Base-by-base conservation (phyloP, 1,284 basidiomycete species). In the Vanrija sp. region DNA sequence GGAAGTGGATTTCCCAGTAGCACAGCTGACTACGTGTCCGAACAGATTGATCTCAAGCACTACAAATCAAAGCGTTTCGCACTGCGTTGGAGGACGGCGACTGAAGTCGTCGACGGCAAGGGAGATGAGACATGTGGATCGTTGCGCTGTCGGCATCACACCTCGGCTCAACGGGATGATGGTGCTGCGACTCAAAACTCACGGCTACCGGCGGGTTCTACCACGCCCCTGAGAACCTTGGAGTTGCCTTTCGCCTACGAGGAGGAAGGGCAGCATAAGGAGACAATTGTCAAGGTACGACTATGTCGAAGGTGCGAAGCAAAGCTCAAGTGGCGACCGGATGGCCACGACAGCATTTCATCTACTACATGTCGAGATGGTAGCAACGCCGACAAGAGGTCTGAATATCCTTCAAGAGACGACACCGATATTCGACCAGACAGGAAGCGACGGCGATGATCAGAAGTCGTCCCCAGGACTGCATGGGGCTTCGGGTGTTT, bases 21-120 rank as follows among this genome's bases (percentile, higher is more conserved):
- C 19, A 3, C n/a, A 28, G n/a, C 39, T 21, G n/a, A 23, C 8
- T 3, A 14, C 1, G 9, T 14, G 4, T 15, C 18, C 34, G 16
- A 43, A 10, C 52, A 74, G 73, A 91, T 92, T 69, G 90, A 96
- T 76, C 78, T 96, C 60, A 95, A 95, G 76, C 92, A 95, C 71
- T 95, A 88, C 81, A 94, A 92, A 77, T 86, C 87, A 0, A 89
- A 90, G n/a, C 86, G 87, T 85, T 86, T 96, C 69, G 85, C 91
- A 0, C 79, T 96, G 5, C 85, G 93, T 5, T 97, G 93, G 92
- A 82, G 92, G 34, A 92, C 91, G 0, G 91, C 94, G 66, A 78
- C 81, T 3, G 93, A 97, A 75, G 91, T 96, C 9, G 78, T 96
- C 3, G 83, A 84, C 1, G 88, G 88, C 12, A 82, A 85, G 3